phyloP scores from a whole-genome alignment of 2,329 filamentous ascomycete genomes.

The Fusarium irregulare region DNA sequence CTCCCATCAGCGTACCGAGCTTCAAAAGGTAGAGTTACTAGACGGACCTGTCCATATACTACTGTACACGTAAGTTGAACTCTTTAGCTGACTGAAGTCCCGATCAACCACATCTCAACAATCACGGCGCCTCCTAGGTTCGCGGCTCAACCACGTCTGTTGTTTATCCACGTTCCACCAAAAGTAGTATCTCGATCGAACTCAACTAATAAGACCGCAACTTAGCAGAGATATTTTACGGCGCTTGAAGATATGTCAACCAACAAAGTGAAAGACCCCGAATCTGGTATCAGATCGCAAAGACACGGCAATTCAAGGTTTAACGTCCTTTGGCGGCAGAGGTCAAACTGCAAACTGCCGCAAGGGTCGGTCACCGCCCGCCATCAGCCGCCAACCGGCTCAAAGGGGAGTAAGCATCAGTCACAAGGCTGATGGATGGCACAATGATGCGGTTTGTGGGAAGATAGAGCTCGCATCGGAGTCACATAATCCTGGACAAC shows the following conservation, averaged over 20 bases:
- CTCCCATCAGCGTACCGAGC: not conserved
- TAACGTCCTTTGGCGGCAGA: constrained; percentile 27
- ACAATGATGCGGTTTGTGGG: constrained; percentile 3
- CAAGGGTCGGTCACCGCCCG: constrained; percentile 22
- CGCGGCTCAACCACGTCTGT: not conserved
- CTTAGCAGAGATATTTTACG: not conserved
- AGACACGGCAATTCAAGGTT: constrained; percentile 29
- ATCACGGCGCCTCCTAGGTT: constrained; percentile 34
- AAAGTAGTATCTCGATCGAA: not conserved
- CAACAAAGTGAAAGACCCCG: not conserved
- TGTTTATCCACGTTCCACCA: not conserved
- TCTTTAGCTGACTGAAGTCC: constrained; percentile 31
- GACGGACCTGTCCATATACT: not conserved
- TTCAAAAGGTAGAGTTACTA: not conserved
- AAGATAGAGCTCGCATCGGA: not conserved
- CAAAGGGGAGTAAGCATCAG: constrained; percentile 9
- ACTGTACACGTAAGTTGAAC: constrained; percentile 23
- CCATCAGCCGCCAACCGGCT: constrained; percentile 22
- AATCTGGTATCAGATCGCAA: constrained; percentile 1
- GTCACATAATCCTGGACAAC: not conserved
- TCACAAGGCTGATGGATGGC: constrained; percentile 18
- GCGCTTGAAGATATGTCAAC: not conserved
- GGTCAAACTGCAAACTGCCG: constrained; percentile 18
- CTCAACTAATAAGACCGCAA: not conserved
- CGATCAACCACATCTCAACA: constrained; percentile 35